phyloP scores from a whole-genome alignment of 768 basidiomycete genomes.

The Agrocybe praecox region DNA sequence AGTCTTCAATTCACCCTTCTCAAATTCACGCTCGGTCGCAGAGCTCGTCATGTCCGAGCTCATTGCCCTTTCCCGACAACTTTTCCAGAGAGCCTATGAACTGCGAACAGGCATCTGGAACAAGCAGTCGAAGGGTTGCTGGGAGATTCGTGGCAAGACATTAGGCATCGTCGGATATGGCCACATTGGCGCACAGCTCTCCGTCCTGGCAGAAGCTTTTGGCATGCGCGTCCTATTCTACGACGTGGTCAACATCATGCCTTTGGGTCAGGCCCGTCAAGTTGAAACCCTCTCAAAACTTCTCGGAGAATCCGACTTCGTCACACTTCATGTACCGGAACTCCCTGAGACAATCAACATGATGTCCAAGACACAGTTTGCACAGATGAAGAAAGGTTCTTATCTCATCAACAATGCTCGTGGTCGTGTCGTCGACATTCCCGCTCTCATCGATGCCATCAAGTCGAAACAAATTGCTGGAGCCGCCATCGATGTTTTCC shows the following conservation, averaged over 20 bases:
- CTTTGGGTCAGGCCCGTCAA: conserved; percentile 91
- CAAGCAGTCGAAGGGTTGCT: conserved; percentile 97
- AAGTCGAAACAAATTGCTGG: conserved; percentile 89
- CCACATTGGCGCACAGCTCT: conserved; percentile 96
- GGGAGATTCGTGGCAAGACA: conserved; percentile 98
- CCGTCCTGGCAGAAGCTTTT: conserved; percentile 94
- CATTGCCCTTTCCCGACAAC: conserved; percentile 91
- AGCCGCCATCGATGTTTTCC: conserved; percentile 92
- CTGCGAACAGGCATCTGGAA: conserved; percentile 94
- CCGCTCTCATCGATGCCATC: conserved; percentile 80
- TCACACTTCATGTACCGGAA: conserved; percentile 96
- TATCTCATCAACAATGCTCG: conserved; percentile 99
- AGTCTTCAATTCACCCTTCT: conserved; percentile 99
- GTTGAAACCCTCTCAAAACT: conserved; percentile 78
- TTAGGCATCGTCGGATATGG: conserved; percentile 98
- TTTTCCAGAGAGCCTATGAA: conserved; percentile 87
- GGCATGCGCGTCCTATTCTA: conserved; percentile 96
- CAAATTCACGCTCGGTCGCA: conserved; percentile 98
- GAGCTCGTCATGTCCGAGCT: conserved; percentile 96
- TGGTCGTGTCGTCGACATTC: conserved; percentile 93
- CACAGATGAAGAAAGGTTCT: conserved; percentile 91
- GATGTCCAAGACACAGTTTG: conserved; percentile 77
- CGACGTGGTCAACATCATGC: conserved; percentile 97
- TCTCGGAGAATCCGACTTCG: conserved; percentile 83
- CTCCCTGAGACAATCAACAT: conserved; percentile 94